Base-by-base conservation (phyloP, 1,139 yeast genomes). In the Hyphopichia wangnamkhiaoensis region DNA sequence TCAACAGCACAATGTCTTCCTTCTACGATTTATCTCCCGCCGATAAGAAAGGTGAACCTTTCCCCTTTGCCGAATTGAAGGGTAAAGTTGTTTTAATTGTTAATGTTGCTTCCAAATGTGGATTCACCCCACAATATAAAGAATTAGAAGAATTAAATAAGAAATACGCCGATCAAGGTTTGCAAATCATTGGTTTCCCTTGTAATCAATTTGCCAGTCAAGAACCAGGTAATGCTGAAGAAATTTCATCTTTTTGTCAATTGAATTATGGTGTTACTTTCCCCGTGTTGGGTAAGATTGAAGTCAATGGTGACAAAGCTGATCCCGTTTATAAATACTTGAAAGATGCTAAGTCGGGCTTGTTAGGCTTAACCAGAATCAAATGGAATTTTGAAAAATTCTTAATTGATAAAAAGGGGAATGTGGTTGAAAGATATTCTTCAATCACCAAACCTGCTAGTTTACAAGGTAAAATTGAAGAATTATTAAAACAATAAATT, bases 51-150 rank as follows among this genome's bases (percentile, higher is more conserved):
- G 89, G 86, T 35, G 63, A 81, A 52, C 80, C 82, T 25, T 89
- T 66, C 63, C 78, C 85, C 33, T 85, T 93, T 59, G 56, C 67
- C 31, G 74, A 84, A 49, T 70, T 90, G 45, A 78, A 88, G 63
- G 97, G 96, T 33, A 89, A 93, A 62, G 96, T 88, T 36, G 97
- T 93, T 16, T 65, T 93, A 37, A 77, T 93, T 50, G 96, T 93
- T 50, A 93, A 93, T 62, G 98, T 96, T 30, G 93, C 97, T 49
- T 88, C 91, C 60, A 91, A 88, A 70, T 88, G 93, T 43, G 87
- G 88, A 53, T 84, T 88, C 53, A 85, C 89, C 45, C 97, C 94
- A 58, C 94, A 91, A 68, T 73, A 74, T 54, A 65, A 65, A 54
- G 97, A 84, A 46, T 76, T 93, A 44, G 96, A 93, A 69, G 84